Conservation (phyloP, 2,329 filamentous ascomycete species). For the Apiospora malaysiana region DNA sequence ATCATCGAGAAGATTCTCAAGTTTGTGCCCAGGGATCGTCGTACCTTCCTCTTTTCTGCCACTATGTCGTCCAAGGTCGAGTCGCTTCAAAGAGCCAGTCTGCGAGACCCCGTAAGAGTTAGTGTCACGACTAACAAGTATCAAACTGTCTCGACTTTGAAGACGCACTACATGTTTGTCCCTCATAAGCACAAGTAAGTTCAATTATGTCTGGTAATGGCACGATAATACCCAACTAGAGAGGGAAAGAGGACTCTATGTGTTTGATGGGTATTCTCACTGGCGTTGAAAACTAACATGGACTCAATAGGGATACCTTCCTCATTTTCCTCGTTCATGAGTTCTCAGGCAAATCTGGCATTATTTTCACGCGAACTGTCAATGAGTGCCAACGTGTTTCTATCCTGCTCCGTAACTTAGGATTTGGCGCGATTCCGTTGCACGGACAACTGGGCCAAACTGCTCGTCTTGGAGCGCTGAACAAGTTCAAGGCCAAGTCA, state of each 20-base stretch:
- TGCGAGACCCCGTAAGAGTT: conserved; percentile 83
- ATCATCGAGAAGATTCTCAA: conserved; percentile 78
- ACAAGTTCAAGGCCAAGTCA: conserved; percentile 84
- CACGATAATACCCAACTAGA: neutral
- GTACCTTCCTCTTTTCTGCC: conserved; percentile 85
- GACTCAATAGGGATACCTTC: conserved; percentile 68
- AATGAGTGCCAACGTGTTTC: conserved; percentile 88
- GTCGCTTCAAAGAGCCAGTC: conserved; percentile 84
- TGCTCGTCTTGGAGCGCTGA: conserved; percentile 82
- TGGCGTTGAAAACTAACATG: neutral
- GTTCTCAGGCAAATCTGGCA: conserved; percentile 81
- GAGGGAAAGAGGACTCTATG: neutral
- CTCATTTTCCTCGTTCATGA: conserved; percentile 87
- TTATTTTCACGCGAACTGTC: conserved; percentile 92
- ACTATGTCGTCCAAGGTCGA: conserved; percentile 93
- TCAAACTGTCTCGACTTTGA: conserved; percentile 87
- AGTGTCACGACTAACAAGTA: conserved; percentile 84
- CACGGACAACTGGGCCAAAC: conserved; percentile 93
- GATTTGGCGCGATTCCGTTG: conserved; percentile 88
- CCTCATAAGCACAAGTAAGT: conserved; percentile 76
- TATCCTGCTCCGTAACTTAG: conserved; percentile 81
- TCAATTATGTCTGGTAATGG: too few relatives aligned
- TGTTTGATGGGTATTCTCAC: neutral
- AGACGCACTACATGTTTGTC: conserved; percentile 87
- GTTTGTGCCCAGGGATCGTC: conserved; percentile 69